A percentile compares a stretch with the other conserved stretches of the same genome.
These are phyloP conservation scores for Lepidium africanum DNA, from an alignment of 345 rosid species.

Conservation along the genomic window DNA sequence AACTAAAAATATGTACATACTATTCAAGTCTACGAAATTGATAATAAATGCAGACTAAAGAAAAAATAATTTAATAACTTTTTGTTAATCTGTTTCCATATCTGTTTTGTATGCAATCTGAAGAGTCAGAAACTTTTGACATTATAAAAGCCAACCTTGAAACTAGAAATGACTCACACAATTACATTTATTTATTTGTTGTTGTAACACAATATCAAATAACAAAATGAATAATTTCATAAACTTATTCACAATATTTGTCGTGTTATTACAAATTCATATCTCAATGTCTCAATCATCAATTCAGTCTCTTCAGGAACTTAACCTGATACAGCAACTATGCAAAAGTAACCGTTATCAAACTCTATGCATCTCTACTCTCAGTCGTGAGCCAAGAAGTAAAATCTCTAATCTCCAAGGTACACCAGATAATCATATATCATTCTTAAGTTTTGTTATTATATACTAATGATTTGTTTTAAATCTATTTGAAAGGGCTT, in stretches of 20 bases:
- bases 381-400: constrained; percentile 15
- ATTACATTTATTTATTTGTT: not conserved
- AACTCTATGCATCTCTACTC: constrained; percentile 16
- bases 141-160: not conserved
- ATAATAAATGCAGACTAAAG: not conserved
- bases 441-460: too few species aligned
- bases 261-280: constrained; percentile 12
- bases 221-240: constrained; percentile 5
- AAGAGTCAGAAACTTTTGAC: not conserved
- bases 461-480: not conserved
- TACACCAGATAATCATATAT: not conserved
- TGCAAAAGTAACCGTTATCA: constrained; percentile 13
- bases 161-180: not conserved
- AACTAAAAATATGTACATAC: too few species aligned
- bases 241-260: not conserved
- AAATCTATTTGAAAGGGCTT: not conserved
- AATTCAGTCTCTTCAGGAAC: not conserved
- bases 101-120: not conserved
- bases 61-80: not conserved
- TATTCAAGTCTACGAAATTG: not conserved
- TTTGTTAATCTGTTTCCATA: not conserved
- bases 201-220: not conserved
- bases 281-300: not conserved
- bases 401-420: constrained; percentile 13
- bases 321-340: not conserved